These are phyloP conservation scores for Pyrus betulifolia DNA, from an alignment of 306 rosid genomes.

Conservation along the genomic window DNA sequence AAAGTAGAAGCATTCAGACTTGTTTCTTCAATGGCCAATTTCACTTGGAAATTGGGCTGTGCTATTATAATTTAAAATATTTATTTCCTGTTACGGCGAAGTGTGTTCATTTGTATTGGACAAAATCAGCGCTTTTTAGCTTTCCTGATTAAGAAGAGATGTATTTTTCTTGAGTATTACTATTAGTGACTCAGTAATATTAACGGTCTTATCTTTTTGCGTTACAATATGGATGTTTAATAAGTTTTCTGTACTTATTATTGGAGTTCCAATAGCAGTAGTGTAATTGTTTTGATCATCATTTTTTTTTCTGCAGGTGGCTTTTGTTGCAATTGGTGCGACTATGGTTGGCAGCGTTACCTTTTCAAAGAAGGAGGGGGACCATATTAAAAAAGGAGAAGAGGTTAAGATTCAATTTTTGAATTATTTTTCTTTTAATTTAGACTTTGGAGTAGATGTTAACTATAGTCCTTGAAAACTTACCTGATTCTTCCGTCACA, in stretches of 20 bases:
- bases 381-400: constrained; percentile 81
- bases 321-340: constrained; percentile 93
- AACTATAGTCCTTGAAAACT: too few relatives aligned
- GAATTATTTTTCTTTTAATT: not conserved
- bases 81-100: not conserved
- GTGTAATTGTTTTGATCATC: not conserved
- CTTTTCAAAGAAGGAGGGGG: constrained; percentile 68
- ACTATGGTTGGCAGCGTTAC: constrained; percentile 98
- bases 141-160: not conserved
- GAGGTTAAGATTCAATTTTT: constrained; percentile 47
- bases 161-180: not conserved
- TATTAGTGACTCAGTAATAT: not conserved
- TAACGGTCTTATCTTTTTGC: not conserved
- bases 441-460: too few relatives aligned
- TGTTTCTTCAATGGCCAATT: not conserved
- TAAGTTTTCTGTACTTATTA: not conserved
- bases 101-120: not conserved
- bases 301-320: constrained; percentile 48
- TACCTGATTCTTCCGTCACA: too few relatives aligned
- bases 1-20: not conserved
- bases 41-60: not conserved
- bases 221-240: not conserved
- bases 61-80: not conserved
- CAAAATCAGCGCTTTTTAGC: not conserved
- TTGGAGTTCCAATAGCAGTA: not conserved